Conservation (phyloP, 2,329 filamentous ascomycete genomes). For the Aspergillus japonicus region DNA sequence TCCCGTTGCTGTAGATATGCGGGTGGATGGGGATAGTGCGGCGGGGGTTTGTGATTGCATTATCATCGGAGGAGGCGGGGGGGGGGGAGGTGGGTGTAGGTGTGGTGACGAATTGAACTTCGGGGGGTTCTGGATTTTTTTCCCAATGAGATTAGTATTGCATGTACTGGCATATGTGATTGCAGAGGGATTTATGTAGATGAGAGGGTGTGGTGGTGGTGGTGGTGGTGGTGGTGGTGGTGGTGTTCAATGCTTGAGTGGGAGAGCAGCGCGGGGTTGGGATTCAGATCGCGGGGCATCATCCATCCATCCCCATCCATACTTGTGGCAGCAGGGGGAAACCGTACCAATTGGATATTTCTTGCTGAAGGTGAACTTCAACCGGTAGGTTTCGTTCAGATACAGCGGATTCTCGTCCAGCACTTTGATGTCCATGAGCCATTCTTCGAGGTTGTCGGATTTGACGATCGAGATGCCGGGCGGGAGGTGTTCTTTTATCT, state of each 20-base stretch:
- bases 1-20: slow-evolving; percentile 97
- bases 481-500: slow-evolving; percentile 60
- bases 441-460: slow-evolving; percentile 81
- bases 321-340: too few relatives aligned
- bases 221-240: too few relatives aligned
- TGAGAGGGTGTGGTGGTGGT: too few relatives aligned
- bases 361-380: slow-evolving; percentile 81
- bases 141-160: too few relatives aligned
- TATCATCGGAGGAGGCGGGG: slow-evolving; percentile 13
- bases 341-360: slow-evolving; percentile 83
- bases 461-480: slow-evolving; percentile 75
- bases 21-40: slow-evolving; percentile 85
- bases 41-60: slow-evolving; percentile 26
- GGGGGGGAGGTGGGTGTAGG: background rate
- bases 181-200: too few relatives aligned
- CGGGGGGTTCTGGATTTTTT: slow-evolving; percentile 70
- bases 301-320: too few relatives aligned
- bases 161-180: background rate
- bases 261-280: background rate
- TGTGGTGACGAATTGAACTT: slow-evolving; percentile 74
- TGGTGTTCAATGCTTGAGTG: too few relatives aligned
- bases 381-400: slow-evolving; percentile 70
- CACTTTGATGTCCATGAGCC: slow-evolving; percentile 88
- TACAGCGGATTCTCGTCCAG: slow-evolving; percentile 91
- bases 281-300: background rate